Evolutionary conservation across 768 basidiomycete genomes (phyloP).

Genomic region (Podaxis sp.): DNA sequence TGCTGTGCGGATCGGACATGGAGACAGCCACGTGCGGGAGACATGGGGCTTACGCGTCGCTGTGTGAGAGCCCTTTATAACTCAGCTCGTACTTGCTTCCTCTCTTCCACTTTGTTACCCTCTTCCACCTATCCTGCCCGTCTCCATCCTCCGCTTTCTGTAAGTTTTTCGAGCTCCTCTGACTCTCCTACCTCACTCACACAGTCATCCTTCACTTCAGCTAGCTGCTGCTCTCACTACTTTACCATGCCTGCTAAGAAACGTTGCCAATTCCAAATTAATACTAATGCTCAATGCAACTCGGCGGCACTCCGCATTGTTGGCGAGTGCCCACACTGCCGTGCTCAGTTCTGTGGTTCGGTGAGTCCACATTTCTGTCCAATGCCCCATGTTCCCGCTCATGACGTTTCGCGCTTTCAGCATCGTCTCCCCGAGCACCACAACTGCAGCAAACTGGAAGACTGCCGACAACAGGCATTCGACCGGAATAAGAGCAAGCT

Average conservation of each 20-base stretch:
- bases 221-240: neutral
- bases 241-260: slow-evolving; percentile 76
- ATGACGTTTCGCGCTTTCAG: slow-evolving; percentile 34
- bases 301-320: slow-evolving; percentile 81
- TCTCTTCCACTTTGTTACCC: slow-evolving; percentile 11
- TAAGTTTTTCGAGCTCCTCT: slow-evolving; percentile 5
- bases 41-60: slow-evolving; percentile 34
- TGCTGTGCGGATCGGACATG: slow-evolving; percentile 19
- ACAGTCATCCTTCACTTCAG: neutral
- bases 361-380: slow-evolving; percentile 42
- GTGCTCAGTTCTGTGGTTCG: slow-evolving; percentile 70
- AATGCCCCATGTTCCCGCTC: slow-evolving; percentile 2
- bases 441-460: slow-evolving; percentile 77
- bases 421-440: slow-evolving; percentile 91
- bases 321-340: slow-evolving; percentile 82
- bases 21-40: slow-evolving; percentile 13
- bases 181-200: slow-evolving; percentile 3
- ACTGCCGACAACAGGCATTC: slow-evolving; percentile 86
- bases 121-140: slow-evolving; percentile 4
- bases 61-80: slow-evolving; percentile 16
- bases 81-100: slow-evolving; percentile 5
- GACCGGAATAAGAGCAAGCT: slow-evolving; percentile 85
- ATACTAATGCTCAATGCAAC: slow-evolving; percentile 59
- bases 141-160: slow-evolving; percentile 16
- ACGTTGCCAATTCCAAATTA: slow-evolving; percentile 70